Evolutionary conservation across 148 eudicot species (phyloP).

Genomic region (Talinum fruticosum): DNA sequence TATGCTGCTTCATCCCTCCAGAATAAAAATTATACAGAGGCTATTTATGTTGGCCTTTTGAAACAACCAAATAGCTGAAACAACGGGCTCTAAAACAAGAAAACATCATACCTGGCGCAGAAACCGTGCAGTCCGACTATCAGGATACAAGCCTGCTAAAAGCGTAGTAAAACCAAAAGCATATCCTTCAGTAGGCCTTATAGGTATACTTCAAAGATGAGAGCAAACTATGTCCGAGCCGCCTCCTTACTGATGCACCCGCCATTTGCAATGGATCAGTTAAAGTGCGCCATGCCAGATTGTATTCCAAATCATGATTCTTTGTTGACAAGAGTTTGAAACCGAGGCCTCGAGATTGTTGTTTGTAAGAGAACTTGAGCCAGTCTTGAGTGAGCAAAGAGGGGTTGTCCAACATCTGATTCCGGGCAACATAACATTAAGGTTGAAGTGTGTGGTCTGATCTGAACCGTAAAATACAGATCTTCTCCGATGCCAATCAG

Average conservation of each 20-base stretch:
- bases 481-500: background rate
- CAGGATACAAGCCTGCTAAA: background rate
- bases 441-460: background rate
- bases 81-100: too few species aligned
- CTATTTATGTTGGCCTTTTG: too few species aligned
- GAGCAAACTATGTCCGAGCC: background rate
- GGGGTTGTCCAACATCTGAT: background rate
- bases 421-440: background rate
- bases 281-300: background rate
- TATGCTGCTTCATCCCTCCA: too few species aligned
- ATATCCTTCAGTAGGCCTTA: background rate
- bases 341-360: background rate
- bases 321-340: background rate
- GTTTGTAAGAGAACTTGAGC: background rate
- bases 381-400: background rate
- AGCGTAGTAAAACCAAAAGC: background rate
- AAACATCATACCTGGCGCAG: background rate
- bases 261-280: background rate
- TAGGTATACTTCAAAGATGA: background rate
- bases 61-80: too few species aligned
- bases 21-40: too few species aligned
- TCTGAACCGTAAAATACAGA: background rate
- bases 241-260: background rate
- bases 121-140: background rate
- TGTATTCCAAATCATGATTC: background rate